Evolutionary conservation across 805 yeast genomes (phyloP).

Genomic region (Metschnikowia similis): DNA sequence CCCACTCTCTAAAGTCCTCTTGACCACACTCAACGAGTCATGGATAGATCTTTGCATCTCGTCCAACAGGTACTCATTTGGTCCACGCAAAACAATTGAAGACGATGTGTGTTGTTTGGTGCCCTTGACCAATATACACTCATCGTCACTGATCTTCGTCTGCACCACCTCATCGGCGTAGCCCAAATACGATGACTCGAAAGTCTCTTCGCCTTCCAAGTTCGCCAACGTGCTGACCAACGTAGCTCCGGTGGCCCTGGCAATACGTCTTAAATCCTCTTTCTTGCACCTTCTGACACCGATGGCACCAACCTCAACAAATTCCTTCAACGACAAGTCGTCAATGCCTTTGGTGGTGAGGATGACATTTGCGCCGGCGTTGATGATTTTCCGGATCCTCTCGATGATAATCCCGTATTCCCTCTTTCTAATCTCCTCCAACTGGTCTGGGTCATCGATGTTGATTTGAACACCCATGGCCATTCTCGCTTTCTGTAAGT

Average conservation of each 20-base stretch:
- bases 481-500: slow-evolving; percentile 94
- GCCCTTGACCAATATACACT: slow-evolving; percentile 88
- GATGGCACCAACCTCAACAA: slow-evolving; percentile 88
- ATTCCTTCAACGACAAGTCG: slow-evolving; percentile 85
- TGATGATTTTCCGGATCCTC: slow-evolving; percentile 73
- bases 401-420: slow-evolving; percentile 84
- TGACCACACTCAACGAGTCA: slow-evolving; percentile 90
- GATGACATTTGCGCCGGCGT: slow-evolving; percentile 89
- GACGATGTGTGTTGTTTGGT: slow-evolving; percentile 88
- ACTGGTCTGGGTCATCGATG: slow-evolving; percentile 94
- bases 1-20: slow-evolving; percentile 93
- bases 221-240: slow-evolving; percentile 82
- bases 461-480: slow-evolving; percentile 97
- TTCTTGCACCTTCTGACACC: slow-evolving; percentile 96
- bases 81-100: slow-evolving; percentile 90
- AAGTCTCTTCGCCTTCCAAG: slow-evolving; percentile 92
- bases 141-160: slow-evolving; percentile 90
- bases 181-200: slow-evolving; percentile 81
- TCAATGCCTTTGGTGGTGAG: slow-evolving; percentile 93
- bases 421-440: slow-evolving; percentile 86
- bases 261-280: slow-evolving; percentile 94
- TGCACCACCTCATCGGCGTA: slow-evolving; percentile 87
- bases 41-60: slow-evolving; percentile 98
- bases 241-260: slow-evolving; percentile 97
- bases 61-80: slow-evolving; percentile 91